These are phyloP conservation scores for Nakaseomyces nivariensis DNA, from an alignment of 1,139 yeast genomes.

Conservation along the genomic window DNA sequence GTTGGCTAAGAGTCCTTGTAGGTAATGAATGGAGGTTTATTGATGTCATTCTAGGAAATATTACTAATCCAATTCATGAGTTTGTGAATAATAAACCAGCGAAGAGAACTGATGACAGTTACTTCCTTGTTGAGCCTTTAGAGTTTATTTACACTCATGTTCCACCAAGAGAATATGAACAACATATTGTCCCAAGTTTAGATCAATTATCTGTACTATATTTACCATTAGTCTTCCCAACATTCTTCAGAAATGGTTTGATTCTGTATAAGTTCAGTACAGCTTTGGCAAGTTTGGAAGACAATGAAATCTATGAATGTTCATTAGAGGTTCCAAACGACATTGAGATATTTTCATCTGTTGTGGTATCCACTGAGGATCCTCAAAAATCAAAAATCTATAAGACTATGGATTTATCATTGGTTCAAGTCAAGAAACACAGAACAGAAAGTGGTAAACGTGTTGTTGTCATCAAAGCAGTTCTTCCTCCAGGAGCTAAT, in stretches of 20 bases:
- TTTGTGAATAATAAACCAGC: constrained; percentile 29
- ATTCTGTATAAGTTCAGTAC: constrained; percentile 62
- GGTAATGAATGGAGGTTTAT: constrained; percentile 72
- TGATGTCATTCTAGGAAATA: constrained; percentile 57
- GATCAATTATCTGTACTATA: constrained; percentile 71
- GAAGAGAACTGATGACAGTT: constrained; percentile 39
- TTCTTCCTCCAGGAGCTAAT: constrained; percentile 55
- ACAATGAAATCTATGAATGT: constrained; percentile 70
- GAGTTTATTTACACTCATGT: constrained; percentile 75
- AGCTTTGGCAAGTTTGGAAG: constrained; percentile 62
- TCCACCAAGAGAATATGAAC: constrained; percentile 68
- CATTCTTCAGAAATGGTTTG: constrained; percentile 53
- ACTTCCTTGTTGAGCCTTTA: constrained; percentile 69
- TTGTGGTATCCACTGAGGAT: constrained; percentile 21
- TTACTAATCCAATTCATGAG: constrained; percentile 40
- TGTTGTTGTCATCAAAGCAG: constrained; percentile 68
- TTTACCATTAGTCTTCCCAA: constrained; percentile 77
- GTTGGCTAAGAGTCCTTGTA: constrained; percentile 75
- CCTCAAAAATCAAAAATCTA: constrained; percentile 10
- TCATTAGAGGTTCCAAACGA: constrained; percentile 62
- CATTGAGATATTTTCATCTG: constrained; percentile 46
- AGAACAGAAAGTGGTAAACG: constrained; percentile 40
- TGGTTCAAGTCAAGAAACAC: constrained; percentile 70
- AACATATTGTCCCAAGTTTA: constrained; percentile 77
- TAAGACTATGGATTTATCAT: constrained; percentile 43